These are phyloP conservation scores for Cryphonectria radicalis DNA, from an alignment of 2,329 filamentous ascomycete species.

Conservation along the genomic window DNA sequence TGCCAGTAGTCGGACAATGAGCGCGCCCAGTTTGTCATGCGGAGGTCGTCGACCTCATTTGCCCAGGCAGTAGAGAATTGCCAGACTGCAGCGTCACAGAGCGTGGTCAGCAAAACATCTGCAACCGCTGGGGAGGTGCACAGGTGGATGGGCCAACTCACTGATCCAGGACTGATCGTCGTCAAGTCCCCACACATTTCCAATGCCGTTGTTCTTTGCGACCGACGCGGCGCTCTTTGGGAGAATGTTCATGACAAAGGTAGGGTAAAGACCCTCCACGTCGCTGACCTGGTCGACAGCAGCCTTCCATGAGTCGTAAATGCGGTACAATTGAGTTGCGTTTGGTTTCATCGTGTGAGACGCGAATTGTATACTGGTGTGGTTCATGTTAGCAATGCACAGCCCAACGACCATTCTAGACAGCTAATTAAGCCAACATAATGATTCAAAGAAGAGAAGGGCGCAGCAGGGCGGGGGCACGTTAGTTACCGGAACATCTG, in stretches of 20 bases:
- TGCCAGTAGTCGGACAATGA: slow-evolving; percentile 39
- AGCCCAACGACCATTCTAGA: background rate
- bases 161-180: slow-evolving; percentile 38
- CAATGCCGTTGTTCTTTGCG: slow-evolving; percentile 42
- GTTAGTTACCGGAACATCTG: slow-evolving; percentile 3
- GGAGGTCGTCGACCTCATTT: slow-evolving; percentile 41
- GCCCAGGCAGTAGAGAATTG: slow-evolving; percentile 45
- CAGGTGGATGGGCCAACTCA: slow-evolving; percentile 28
- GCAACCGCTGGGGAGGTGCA: background rate
- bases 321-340: slow-evolving; percentile 36
- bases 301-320: slow-evolving; percentile 42
- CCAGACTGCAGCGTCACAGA: slow-evolving; percentile 37
- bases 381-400: slow-evolving; percentile 37
- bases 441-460: background rate
- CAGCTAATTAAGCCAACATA: too few relatives aligned
- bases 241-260: slow-evolving; percentile 41
- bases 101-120: background rate
- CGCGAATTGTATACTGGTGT: slow-evolving; percentile 40
- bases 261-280: slow-evolving; percentile 43
- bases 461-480: background rate
- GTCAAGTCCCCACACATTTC: slow-evolving; percentile 44
- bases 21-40: slow-evolving; percentile 41
- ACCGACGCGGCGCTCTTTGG: slow-evolving; percentile 37
- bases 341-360: slow-evolving; percentile 44
- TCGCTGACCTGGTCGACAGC: slow-evolving; percentile 41